Percentiles rank a stretch among this genome's conserved stretches.
Evolutionary conservation across 2,329 filamentous ascomycete species (phyloP).

Genomic region (Sarocladiaceae sp.): DNA sequence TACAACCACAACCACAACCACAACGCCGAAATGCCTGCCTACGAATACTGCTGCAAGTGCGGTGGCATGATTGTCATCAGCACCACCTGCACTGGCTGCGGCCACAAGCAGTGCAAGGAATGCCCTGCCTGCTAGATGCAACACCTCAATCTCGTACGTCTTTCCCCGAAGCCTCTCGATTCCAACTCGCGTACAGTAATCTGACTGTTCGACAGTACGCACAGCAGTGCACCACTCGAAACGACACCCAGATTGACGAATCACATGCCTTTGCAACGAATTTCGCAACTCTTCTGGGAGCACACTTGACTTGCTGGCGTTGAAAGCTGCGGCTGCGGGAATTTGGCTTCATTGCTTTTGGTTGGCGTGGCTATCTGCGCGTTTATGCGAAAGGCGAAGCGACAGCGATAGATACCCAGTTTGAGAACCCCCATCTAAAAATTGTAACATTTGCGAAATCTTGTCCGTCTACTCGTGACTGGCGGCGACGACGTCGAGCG

Average conservation of each 20-base stretch:
- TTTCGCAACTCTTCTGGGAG: background rate
- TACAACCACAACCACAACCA: constrained; percentile 11
- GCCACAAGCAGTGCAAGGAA: constrained; percentile 44
- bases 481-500: too few relatives aligned
- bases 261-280: background rate
- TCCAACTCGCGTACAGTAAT: too few relatives aligned
- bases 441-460: background rate
- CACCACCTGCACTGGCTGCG: constrained; percentile 46
- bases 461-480: too few relatives aligned
- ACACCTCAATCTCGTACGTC: background rate
- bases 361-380: background rate
- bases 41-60: constrained; percentile 52
- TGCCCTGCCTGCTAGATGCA: constrained; percentile 34
- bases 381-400: background rate
- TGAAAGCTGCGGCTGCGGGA: background rate
- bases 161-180: too few relatives aligned
- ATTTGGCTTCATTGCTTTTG: background rate
- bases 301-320: background rate
- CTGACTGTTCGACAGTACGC: too few relatives aligned
- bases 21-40: constrained; percentile 35
- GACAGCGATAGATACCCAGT: constrained; percentile 8
- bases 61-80: constrained; percentile 54
- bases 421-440: background rate
- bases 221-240: too few relatives aligned
- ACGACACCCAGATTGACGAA: background rate